Conservation (phyloP, 164 flowering plant genomes). For the Aristolochia californica region DNA sequence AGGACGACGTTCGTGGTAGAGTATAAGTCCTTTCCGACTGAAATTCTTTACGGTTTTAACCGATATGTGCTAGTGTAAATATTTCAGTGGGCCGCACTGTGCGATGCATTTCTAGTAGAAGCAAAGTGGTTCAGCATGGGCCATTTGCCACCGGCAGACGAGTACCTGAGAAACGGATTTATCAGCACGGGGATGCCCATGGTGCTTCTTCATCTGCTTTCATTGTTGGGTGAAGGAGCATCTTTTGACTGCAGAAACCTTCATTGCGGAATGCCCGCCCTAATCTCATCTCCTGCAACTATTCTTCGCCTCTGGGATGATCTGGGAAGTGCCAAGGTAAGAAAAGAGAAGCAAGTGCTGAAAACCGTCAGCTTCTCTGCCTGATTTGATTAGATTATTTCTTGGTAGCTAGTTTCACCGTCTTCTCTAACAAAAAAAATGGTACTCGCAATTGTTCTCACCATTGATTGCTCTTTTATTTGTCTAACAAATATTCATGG, state of each 20-base stretch:
- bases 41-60: too few species aligned
- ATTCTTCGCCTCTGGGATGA: constrained; percentile 32
- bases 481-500: background rate
- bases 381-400: too few species aligned
- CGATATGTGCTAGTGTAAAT: background rate
- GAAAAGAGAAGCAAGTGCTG: too few species aligned
- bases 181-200: constrained; percentile 20
- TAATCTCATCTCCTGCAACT: constrained; percentile 8
- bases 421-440: too few species aligned
- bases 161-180: constrained; percentile 19
- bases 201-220: constrained; percentile 14
- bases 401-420: too few species aligned
- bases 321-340: constrained; percentile 15
- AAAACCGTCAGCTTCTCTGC: too few species aligned
- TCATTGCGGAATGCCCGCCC: constrained; percentile 1
- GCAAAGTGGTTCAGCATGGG: constrained; percentile 21
- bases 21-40: too few species aligned
- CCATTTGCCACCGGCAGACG: constrained; percentile 22
- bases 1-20: too few species aligned
- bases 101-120: constrained; percentile 19
- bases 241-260: background rate
- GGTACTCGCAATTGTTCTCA: too few species aligned
- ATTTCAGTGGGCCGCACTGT: constrained; percentile 7
- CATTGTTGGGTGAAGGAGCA: constrained; percentile 18
- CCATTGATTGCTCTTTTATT: too few species aligned